Evolutionary conservation across 2,329 filamentous ascomycete species (phyloP), one percentile per base, ranked within the genome.

Genomic region (Diaporthe capsici): DNA sequence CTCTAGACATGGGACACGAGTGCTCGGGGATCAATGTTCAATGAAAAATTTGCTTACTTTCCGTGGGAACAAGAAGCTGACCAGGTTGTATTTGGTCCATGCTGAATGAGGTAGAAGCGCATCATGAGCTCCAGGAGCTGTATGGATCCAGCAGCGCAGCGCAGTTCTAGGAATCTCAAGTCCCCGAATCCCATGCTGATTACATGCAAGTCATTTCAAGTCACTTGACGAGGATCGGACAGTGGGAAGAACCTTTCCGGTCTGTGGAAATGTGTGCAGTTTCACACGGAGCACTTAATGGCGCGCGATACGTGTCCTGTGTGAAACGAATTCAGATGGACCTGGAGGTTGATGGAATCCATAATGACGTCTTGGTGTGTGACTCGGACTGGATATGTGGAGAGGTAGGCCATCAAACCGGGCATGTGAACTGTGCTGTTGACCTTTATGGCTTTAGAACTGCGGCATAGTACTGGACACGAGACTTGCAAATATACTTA

Each of bases 301-400:
- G 15, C 15, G 49, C 1, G n/a, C 5, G 49, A 1, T 20, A 15
- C n/a, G 4, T 1, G n/a, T 28, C 49, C 3, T 7, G 10, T 28
- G n/a, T 53, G 12, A 13, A 28, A 53, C 6, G 2, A 22, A 6
- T 8, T 53, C 12, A 53, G 49, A 28, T 15, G 5, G 4, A 28
- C 5, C 3, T 51, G 42, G 13, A 1, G 0, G 0, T 44, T 44
- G 15, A 20, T 8, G 42, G 15, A 0, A 44, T 44, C 1, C 6
- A 28, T 13, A 1, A 1, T 53, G 12, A 3, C 13, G 1, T 53
- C n/a, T 53, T 9, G 4, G 1, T 25, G 12, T 28, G 1, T 15
- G n/a, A 53, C 0, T 53, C 12, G 1, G n/a, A 25, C n/a, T 13
- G 49, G 12, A 28, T 28, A 28, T 28, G 28, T 28, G 28, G 28